phyloP scores from a whole-genome alignment of 179 eudicot species.

The Nepenthes alata region DNA sequence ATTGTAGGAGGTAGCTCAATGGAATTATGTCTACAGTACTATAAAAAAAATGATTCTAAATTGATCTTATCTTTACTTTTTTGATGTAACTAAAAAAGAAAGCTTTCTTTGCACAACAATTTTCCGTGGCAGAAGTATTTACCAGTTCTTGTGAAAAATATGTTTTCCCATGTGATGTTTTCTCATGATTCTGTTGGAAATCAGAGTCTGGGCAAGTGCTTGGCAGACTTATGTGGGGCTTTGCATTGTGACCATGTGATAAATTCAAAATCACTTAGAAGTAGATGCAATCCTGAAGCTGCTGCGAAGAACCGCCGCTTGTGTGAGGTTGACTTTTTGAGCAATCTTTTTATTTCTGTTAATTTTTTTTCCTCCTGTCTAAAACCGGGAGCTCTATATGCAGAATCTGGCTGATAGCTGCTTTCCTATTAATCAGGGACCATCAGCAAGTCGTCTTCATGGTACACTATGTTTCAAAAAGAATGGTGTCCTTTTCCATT shows the following conservation, averaged over 20 bases:
- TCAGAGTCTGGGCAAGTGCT: conserved; percentile 77
- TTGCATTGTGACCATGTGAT: conserved; percentile 71
- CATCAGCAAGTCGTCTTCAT: conserved; percentile 78
- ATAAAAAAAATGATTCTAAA: no score
- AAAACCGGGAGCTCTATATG: conserved; percentile 13
- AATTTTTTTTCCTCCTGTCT: conserved; percentile 5
- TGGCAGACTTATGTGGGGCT: conserved; percentile 88
- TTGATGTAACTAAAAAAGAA: no score
- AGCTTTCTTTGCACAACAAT: background rate
- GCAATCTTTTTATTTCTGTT: conserved; percentile 2
- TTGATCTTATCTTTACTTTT: no score
- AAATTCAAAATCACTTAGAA: conserved; percentile 36
- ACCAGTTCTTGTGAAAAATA: background rate
- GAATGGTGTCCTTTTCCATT: background rate
- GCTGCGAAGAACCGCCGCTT: conserved; percentile 62
- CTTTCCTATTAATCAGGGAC: conserved; percentile 61
- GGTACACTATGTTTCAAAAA: conserved; percentile 28
- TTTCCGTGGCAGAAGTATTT: background rate
- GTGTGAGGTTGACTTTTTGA: conserved; percentile 56
- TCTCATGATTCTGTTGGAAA: conserved; percentile 3
- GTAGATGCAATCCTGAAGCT: conserved; percentile 87
- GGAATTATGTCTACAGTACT: no score
- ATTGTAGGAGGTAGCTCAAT: no score
- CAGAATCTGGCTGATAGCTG: conserved; percentile 84
- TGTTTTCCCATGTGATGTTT: background rate